Conservation (phyloP, 768 basidiomycete genomes). For the Coprinellus aureogranulatus region DNA sequence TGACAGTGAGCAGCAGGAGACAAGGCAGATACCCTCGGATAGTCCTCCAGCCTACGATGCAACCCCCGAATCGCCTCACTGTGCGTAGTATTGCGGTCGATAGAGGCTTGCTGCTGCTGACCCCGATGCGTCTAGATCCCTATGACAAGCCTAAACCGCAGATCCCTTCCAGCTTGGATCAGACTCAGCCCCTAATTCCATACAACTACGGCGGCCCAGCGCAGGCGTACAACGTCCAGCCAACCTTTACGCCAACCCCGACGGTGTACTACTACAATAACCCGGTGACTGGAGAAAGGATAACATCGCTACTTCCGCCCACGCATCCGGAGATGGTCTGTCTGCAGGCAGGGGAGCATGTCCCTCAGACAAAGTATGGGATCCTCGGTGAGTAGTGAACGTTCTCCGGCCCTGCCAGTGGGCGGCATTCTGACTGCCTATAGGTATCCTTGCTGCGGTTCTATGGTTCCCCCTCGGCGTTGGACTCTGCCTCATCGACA, state of each 20-base stretch:
- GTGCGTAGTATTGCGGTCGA: neutral
- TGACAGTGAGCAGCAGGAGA: neutral
- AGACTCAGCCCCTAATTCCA: constrained; percentile 10
- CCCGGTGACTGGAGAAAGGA: constrained; percentile 53
- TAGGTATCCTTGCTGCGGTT: constrained; percentile 78
- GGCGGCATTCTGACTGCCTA: constrained; percentile 3
- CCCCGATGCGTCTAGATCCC: constrained; percentile 2
- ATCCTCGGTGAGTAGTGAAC: constrained; percentile 68
- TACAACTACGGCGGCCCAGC: constrained; percentile 19
- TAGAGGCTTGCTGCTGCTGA: neutral
- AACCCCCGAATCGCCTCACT: constrained; percentile 6
- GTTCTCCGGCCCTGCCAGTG: neutral
- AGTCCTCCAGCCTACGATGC: constrained; percentile 17
- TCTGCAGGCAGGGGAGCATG: constrained; percentile 72
- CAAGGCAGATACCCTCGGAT: constrained; percentile 8
- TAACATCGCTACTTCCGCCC: constrained; percentile 68
- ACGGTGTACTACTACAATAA: constrained; percentile 69
- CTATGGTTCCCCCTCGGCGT: constrained; percentile 87
- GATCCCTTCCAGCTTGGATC: constrained; percentile 6
- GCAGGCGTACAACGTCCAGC: constrained; percentile 23
- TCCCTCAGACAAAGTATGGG: constrained; percentile 62
- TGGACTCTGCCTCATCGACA: constrained; percentile 73
- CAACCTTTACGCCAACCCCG: constrained; percentile 39
- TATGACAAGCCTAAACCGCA: constrained; percentile 8
- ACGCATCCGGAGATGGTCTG: constrained; percentile 83